Conservation (phyloP, 768 basidiomycete species). For the Termitomyces sp. region DNA sequence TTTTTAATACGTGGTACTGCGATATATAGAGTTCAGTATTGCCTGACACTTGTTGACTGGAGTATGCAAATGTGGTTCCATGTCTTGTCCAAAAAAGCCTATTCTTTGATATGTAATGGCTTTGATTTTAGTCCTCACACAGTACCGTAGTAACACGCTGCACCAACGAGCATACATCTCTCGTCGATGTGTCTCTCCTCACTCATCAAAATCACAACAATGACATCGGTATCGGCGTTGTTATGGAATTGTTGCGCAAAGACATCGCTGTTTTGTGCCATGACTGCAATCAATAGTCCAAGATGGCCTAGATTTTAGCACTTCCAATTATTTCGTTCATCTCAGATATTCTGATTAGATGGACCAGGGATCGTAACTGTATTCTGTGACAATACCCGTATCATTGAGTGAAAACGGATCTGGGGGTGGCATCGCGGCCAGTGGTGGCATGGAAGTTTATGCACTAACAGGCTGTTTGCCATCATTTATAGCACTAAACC, state of each 20-base stretch:
- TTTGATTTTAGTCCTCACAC: not conserved
- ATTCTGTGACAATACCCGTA: too few species aligned
- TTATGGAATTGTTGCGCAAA: not conserved
- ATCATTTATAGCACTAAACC: too few species aligned
- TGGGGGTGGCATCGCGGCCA: too few species aligned
- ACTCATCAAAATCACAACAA: not conserved
- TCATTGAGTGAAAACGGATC: too few species aligned
- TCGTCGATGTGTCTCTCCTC: not conserved
- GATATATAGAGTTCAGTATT: not conserved
- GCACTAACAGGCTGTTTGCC: too few species aligned
- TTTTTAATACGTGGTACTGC: not conserved
- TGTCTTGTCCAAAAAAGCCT: not conserved
- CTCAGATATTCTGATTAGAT: too few species aligned
- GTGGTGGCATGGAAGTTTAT: too few species aligned
- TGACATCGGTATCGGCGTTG: not conserved
- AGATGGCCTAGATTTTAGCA: too few species aligned
- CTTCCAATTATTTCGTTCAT: too few species aligned
- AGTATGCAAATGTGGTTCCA: not conserved
- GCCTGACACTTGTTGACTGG: not conserved
- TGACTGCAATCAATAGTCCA: too few species aligned
- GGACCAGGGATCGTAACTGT: too few species aligned
- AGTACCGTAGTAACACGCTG: not conserved
- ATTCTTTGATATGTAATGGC: not conserved
- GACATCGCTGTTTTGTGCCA: not conserved
- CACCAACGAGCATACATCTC: not conserved